These are phyloP conservation scores for Kazachstania psychrophila DNA, from an alignment of 805 yeast genomes.

Conservation along the genomic window DNA sequence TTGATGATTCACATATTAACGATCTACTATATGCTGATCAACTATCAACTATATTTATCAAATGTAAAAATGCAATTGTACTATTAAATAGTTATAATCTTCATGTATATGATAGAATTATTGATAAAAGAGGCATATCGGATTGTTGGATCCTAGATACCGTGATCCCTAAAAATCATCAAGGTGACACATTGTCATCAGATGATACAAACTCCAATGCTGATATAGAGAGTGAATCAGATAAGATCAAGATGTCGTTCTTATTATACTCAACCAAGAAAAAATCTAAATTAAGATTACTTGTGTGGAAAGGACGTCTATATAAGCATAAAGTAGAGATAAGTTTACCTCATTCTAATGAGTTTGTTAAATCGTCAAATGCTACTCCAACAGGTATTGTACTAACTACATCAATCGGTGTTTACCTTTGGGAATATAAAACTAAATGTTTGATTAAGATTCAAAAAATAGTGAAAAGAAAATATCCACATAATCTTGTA, in stretches of 20 bases:
- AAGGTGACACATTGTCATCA: too few species aligned
- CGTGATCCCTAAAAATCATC: neutral
- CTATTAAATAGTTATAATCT: constrained; percentile 25
- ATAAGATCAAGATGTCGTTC: constrained; percentile 10
- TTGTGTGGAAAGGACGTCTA: constrained; percentile 24
- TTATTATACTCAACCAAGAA: constrained; percentile 15
- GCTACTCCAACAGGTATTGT: constrained; percentile 13
- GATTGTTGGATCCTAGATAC: constrained; percentile 21
- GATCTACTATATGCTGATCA: constrained; percentile 18
- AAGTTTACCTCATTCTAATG: constrained; percentile 13
- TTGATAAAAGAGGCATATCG: constrained; percentile 25
- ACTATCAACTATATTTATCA: constrained; percentile 24
- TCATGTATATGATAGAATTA: constrained; percentile 25
- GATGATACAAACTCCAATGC: neutral
- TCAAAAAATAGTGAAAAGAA: constrained; percentile 16
- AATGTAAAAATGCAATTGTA: constrained; percentile 18
- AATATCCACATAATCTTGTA: constrained; percentile 16
- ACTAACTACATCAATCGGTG: constrained; percentile 15
- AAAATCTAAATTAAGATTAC: constrained; percentile 16
- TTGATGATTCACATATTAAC: constrained; percentile 13
- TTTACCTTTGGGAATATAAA: constrained; percentile 21
- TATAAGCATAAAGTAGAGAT: constrained; percentile 22
- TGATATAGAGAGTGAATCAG: neutral
- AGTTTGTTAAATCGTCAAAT: constrained; percentile 14
- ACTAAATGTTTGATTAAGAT: constrained; percentile 10